Base-by-base conservation (phyloP, 345 rosid species). In the Raphanus raphanistrum region DNA sequence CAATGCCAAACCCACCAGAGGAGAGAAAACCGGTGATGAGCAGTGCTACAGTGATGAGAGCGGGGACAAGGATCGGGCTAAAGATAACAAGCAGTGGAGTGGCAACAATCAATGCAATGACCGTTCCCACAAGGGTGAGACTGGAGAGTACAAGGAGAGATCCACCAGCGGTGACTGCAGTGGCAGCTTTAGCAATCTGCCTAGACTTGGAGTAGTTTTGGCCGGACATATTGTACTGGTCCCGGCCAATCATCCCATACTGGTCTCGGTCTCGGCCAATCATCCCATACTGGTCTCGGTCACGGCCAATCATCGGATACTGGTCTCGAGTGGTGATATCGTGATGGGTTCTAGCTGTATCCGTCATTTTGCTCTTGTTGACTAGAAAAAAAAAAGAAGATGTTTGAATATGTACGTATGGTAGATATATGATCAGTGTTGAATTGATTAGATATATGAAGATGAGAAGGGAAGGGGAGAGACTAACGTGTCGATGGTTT, bases 21-120 rank as follows among this genome's bases (percentile, higher is more conserved):
- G 96, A 80, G 21, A 88, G 67, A 82, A 94, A 92, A 4, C 98
- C 97, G 33, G 82, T 82, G 63, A 78, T 68, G 33, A 92, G 38
- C 9, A 92, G 80, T 10, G 85, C 83, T 1, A 78, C 82, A 0
- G 90, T 74, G 70, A 92, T 85, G 17, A 89, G 83, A 6, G 94
- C 93, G 0, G 96, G 98, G 73, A 94, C 89, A 0, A 94, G 86
- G 36, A 94, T 90, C 0, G 97, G 98, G 77, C 97, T 94, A 84
- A 87, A 90, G 15, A 92, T 87, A 70, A 94, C 92, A n/a, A 94
- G 80, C 57, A 94, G 81, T 0, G 96, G 98, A 8, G 97, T 94
- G 41, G 89, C 97, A 1, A 94, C 79, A 71, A 88, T 84, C 76
- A 94, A 86, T 12, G 82, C 88, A 12, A 94, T 92, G 74, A 94